Conservation (phyloP, 2,329 filamentous ascomycete genomes). For the Colletotrichum trifolii region DNA sequence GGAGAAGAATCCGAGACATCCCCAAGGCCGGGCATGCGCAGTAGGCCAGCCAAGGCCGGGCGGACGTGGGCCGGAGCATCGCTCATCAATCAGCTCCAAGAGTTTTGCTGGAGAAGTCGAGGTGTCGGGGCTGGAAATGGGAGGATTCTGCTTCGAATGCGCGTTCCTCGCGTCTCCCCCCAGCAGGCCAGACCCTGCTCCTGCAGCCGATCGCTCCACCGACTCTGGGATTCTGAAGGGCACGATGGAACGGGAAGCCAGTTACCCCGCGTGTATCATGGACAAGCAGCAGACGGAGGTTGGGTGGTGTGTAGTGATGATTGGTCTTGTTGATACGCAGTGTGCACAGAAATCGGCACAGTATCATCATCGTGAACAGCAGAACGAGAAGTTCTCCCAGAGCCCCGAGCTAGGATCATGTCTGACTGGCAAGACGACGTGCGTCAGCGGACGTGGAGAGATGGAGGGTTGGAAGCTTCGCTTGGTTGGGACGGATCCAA, state of each 20-base stretch:
- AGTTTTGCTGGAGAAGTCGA: slow-evolving; percentile 21
- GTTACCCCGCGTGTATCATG: slow-evolving; percentile 29
- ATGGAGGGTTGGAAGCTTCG: slow-evolving; percentile 17
- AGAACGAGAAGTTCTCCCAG: slow-evolving; percentile 14
- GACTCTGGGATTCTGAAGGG: slow-evolving; percentile 13
- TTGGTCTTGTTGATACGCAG: slow-evolving; percentile 2
- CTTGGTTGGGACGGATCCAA: slow-evolving; percentile 3
- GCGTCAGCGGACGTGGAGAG: slow-evolving; percentile 17
- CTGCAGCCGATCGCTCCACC: slow-evolving; percentile 22
- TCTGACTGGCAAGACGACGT: background rate
- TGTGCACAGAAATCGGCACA: background rate
- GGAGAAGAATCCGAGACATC: slow-evolving; percentile 27
- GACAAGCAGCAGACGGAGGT: slow-evolving; percentile 9
- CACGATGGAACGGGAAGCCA: slow-evolving; percentile 14
- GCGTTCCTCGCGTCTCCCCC: background rate
- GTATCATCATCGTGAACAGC: background rate
- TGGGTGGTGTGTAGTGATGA: slow-evolving; percentile 3
- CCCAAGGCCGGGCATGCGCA: slow-evolving; percentile 11
- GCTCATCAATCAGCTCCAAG: slow-evolving; percentile 14
- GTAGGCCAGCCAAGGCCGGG: slow-evolving; percentile 11
- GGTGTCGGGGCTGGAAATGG: slow-evolving; percentile 5
- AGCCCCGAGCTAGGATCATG: slow-evolving; percentile 18
- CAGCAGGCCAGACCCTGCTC: slow-evolving; percentile 16
- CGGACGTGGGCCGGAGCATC: slow-evolving; percentile 26
- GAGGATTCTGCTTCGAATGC: background rate